phyloP scores from a whole-genome alignment of 179 eudicot species.

The Corrigiola litoralis region DNA sequence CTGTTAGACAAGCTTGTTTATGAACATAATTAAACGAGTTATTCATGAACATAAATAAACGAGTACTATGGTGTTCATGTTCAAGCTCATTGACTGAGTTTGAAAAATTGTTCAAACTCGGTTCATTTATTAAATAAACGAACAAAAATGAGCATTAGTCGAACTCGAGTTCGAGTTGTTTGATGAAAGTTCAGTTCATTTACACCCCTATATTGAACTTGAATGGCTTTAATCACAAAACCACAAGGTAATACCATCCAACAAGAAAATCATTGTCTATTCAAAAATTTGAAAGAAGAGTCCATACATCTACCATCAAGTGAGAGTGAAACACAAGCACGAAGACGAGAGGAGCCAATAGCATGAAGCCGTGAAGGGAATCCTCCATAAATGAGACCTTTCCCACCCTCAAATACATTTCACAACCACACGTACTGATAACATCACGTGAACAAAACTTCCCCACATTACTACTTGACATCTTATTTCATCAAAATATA shows the following conservation, averaged over 20 bases:
- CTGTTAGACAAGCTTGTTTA: too few relatives aligned
- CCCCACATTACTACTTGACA: constrained; percentile 15
- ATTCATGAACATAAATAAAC: too few relatives aligned
- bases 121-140: too few relatives aligned
- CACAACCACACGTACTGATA: constrained; percentile 1
- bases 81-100: too few relatives aligned
- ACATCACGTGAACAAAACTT: constrained; percentile 24
- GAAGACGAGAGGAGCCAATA: constrained; percentile 24
- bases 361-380: constrained; percentile 6
- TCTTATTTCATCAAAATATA: not conserved
- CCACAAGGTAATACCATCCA: not conserved
- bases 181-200: too few relatives aligned
- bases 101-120: too few relatives aligned
- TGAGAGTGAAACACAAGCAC: not conserved
- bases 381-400: constrained; percentile 5
- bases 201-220: too few relatives aligned
- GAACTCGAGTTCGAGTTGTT: too few relatives aligned
- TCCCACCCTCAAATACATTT: not conserved
- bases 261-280: constrained; percentile 8
- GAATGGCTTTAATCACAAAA: not conserved
- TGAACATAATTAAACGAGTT: too few relatives aligned
- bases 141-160: too few relatives aligned
- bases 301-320: not conserved
- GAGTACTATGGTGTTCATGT: too few relatives aligned
- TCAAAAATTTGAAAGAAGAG: not conserved